Evolutionary conservation across 2,329 filamentous ascomycete species (phyloP), one percentile per base, ranked within the genome.

Genomic region (Apiospora koreana): DNA sequence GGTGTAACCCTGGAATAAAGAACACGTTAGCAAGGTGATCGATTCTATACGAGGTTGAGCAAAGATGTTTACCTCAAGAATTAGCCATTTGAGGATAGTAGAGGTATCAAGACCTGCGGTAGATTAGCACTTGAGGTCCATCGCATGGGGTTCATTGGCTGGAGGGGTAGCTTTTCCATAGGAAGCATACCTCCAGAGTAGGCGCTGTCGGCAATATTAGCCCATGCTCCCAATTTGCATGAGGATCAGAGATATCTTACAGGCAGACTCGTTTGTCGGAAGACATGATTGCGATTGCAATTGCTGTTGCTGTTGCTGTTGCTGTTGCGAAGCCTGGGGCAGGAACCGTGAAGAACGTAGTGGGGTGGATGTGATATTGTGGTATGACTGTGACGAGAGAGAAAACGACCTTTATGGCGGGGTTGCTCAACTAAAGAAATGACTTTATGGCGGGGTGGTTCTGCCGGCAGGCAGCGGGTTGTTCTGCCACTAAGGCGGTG

Each of bases 21-120:
- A 31, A 18, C 41, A 28, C 73, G 71, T 65, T 83, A 77, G 25
- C 84, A 79, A 50, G 14, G 14, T 9, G 6, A 31, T 54, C 48
- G 2, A 54, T 9, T 31, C 6, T 25, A 31, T 31, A 31, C 25
- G 48, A 54, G 48, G 21, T 10, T 18, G 25, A 8, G 48, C 48
- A 54, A 25, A 54, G 25, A 54, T 35, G 31, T 42, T 35, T 64
- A 72, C 77, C 71, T 76, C 72, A 38, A 73, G 70, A 65, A 83
- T 78, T 18, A 85, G 79, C 80, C 80, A 85, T 71, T 77, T 78
- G 28, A 84, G 76, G 70, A 85, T 85, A 7, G 79, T 81, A 50
- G 21, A 38, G 45, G 43, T 66, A 45, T 66, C 64, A 43, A 66
- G 64, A 45, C 64, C 64, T 66, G 48, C 16, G 46, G n/a, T 25